phyloP scores from a whole-genome alignment of 192 early-diverging fungal species.

The Chytriomyces sp. region DNA sequence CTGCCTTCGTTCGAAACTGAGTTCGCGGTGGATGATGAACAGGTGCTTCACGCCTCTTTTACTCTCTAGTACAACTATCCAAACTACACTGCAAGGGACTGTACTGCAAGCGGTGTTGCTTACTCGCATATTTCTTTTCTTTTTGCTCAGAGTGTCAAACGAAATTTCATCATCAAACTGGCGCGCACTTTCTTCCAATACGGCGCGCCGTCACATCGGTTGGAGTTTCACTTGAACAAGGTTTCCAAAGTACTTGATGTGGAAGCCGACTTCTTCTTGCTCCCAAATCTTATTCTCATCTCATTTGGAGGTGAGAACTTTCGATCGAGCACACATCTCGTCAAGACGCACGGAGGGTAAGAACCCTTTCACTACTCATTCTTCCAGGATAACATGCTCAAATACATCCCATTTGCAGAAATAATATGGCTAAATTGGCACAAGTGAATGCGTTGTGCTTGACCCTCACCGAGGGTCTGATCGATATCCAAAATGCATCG shows the following conservation, averaged over 20 bases:
- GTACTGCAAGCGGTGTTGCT: too few species aligned
- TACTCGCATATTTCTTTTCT: too few species aligned
- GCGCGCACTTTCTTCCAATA: constrained; percentile 47
- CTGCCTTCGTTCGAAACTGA: background rate
- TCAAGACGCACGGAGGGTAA: constrained; percentile 35
- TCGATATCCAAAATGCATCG: constrained; percentile 43
- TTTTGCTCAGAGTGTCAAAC: constrained; percentile 29
- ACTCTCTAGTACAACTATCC: too few species aligned
- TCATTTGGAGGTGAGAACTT: constrained; percentile 47
- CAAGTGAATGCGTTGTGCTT: constrained; percentile 50
- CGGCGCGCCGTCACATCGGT: constrained; percentile 55
- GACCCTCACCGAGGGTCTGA: constrained; percentile 35
- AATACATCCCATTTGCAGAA: too few species aligned
- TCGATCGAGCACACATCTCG: constrained; percentile 43
- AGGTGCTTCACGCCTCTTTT: background rate
- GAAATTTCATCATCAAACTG: constrained; percentile 55
- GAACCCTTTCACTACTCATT: constrained; percentile 6
- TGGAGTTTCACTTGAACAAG: constrained; percentile 48
- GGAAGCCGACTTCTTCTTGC: constrained; percentile 45
- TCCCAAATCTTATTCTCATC: constrained; percentile 49
- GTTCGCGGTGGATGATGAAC: background rate
- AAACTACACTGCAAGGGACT: too few species aligned
- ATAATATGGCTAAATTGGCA: constrained; percentile 51
- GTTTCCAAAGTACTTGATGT: constrained; percentile 53
- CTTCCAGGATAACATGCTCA: too few species aligned